phyloP scores from a whole-genome alignment of 2,329 filamentous ascomycete species.

The Neofusicoccum sp. region DNA sequence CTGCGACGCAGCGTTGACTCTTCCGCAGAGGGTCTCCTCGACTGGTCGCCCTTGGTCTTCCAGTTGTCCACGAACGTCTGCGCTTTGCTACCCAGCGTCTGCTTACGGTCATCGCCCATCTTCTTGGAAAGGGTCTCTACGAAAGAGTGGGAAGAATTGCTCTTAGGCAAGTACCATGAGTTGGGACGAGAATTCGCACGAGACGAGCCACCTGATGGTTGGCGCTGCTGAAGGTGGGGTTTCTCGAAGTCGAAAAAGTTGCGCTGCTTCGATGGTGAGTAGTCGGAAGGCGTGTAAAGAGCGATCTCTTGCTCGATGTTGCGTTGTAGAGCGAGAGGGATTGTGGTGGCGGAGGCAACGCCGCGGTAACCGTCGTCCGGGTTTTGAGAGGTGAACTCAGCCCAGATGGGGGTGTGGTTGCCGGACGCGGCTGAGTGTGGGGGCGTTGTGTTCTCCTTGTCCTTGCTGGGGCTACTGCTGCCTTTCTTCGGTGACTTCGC shows the following conservation, averaged over 20 bases:
- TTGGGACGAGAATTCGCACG: conserved; percentile 48
- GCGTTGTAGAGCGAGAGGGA: conserved; percentile 45
- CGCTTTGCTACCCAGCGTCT: conserved; percentile 8
- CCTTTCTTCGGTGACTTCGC: conserved; percentile 67
- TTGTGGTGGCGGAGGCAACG: conserved; percentile 38
- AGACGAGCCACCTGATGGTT: conserved; percentile 7
- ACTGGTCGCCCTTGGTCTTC: conserved; percentile 5
- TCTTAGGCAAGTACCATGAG: conserved; percentile 47
- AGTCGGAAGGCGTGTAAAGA: conserved; percentile 58
- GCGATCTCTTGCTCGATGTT: conserved; percentile 55
- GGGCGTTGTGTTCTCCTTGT: conserved; percentile 81
- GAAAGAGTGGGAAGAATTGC: conserved; percentile 41
- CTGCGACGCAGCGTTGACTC: conserved; percentile 6
- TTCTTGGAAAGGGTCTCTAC: conserved; percentile 40
- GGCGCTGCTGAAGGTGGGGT: conserved; percentile 36
- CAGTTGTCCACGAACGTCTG: conserved; percentile 18
- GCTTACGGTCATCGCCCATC: conserved; percentile 33
- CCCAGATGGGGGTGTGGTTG: conserved; percentile 71
- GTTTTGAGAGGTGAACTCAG: conserved; percentile 61
- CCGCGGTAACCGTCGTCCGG: conserved; percentile 26
- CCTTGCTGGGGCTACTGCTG: conserved; percentile 58
- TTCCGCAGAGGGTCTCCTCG: conserved; percentile 13
- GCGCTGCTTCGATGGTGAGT: conserved; percentile 60
- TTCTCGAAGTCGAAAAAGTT: conserved; percentile 58
- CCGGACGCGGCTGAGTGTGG: conserved; percentile 43